These are phyloP conservation scores for Phytophthora cryptogea DNA, from an alignment of 352 stramenopile species.

Conservation along the genomic window DNA sequence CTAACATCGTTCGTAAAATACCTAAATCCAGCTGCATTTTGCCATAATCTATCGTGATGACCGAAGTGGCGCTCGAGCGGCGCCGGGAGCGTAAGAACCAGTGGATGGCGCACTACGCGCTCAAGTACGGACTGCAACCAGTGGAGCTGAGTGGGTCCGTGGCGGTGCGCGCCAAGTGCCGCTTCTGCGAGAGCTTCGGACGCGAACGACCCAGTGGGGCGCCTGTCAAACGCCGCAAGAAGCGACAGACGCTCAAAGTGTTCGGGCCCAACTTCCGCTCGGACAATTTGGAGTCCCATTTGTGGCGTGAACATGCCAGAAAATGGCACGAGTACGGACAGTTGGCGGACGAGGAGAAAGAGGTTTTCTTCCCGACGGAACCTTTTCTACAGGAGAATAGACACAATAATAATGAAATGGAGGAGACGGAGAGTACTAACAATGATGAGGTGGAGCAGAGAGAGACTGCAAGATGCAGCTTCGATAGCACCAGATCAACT, in stretches of 20 bases:
- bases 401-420: background rate
- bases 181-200: slow-evolving; percentile 2
- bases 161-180: slow-evolving; percentile 1
- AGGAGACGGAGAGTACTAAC: background rate
- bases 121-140: background rate
- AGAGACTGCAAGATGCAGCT: background rate
- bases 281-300: background rate
- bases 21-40: no score
- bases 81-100: background rate
- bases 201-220: background rate
- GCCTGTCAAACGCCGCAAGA: background rate
- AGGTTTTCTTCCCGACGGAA: background rate
- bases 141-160: background rate
- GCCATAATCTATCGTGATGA: no score
- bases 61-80: background rate
- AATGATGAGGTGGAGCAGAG: background rate
- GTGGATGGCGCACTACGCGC: background rate
- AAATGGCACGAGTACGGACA: background rate
- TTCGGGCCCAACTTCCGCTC: background rate
- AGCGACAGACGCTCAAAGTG: background rate
- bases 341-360: background rate
- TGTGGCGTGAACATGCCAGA: background rate
- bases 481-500: background rate
- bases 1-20: no score
- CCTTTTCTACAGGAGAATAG: background rate